Conservation (phyloP, 2,329 filamentous ascomycete genomes). For the Ceratocystis destructans region DNA sequence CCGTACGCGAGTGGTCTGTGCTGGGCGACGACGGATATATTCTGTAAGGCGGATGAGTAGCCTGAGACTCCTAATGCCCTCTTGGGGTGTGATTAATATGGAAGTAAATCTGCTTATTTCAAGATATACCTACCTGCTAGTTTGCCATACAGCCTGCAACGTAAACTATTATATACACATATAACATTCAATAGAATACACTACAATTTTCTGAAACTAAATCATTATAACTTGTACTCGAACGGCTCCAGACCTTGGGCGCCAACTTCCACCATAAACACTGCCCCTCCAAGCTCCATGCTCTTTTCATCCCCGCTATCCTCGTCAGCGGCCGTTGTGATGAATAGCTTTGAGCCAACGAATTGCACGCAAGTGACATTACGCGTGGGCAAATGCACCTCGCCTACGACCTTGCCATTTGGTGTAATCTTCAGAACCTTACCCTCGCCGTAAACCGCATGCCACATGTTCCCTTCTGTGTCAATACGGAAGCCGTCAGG, state of each 20-base stretch:
- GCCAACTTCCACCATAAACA: conserved; percentile 69
- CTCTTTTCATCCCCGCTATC: conserved; percentile 49
- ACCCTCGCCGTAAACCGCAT: conserved; percentile 66
- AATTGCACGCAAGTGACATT: conserved; percentile 75
- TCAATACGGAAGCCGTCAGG: conserved; percentile 83
- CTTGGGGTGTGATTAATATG: neutral
- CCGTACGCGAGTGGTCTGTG: conserved; percentile 64
- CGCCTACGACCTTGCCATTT: conserved; percentile 55
- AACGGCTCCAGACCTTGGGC: conserved; percentile 49
- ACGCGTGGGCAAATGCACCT: conserved; percentile 61
- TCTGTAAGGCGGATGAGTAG: conserved; percentile 8
- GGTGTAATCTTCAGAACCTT: conserved; percentile 62
- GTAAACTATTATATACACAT: conserved; percentile 9
- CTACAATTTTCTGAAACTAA: neutral
- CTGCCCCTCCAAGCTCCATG: conserved; percentile 47
- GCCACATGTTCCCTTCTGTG: conserved; percentile 75
- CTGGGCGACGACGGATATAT: conserved; percentile 55
- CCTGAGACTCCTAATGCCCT: neutral
- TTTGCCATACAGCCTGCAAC: neutral
- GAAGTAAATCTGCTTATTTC: neutral
- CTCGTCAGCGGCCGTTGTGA: conserved; percentile 62
- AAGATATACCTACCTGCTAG: neutral
- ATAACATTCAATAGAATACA: conserved; percentile 11
- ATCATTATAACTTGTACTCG: conserved; percentile 42
- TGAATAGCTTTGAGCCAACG: conserved; percentile 58